phyloP scores from a whole-genome alignment of 2,329 filamentous ascomycete genomes.

The Aureobasidium sp. region DNA sequence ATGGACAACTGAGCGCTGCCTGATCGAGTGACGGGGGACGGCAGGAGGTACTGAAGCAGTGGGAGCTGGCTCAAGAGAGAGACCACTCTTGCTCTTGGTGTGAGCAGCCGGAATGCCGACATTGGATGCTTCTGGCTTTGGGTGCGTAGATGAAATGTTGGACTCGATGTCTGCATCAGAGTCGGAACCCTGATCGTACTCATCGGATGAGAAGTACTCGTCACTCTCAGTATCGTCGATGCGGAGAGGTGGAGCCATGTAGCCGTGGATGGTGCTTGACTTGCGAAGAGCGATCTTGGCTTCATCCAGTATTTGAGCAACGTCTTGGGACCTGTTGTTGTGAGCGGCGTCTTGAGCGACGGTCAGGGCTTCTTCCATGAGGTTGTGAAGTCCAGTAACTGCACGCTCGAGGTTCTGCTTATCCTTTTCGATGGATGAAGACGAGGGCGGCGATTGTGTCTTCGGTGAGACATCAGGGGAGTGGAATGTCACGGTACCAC shows the following conservation, averaged over 20 bases:
- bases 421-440: conserved; percentile 11
- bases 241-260: conserved; percentile 12
- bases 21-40: not conserved
- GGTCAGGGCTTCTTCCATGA: conserved; percentile 33
- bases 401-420: conserved; percentile 19
- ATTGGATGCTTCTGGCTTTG: not conserved
- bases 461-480: conserved; percentile 12
- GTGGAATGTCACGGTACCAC: not conserved
- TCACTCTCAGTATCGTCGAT: conserved; percentile 15
- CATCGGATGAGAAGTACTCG: conserved; percentile 5
- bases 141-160: not conserved
- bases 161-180: conserved; percentile 13
- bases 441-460: conserved; percentile 12
- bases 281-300: conserved; percentile 29
- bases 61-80: not conserved
- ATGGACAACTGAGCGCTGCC: not conserved
- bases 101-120: conserved; percentile 8
- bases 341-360: conserved; percentile 28
- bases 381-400: conserved; percentile 32
- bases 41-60: not conserved
- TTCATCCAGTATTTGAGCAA: conserved; percentile 32
- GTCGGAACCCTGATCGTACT: conserved; percentile 12
- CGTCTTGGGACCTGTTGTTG: conserved; percentile 27
- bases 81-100: conserved; percentile 9
- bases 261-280: conserved; percentile 18